These are phyloP conservation scores for Cyclotella baltica DNA, from an alignment of 108 stramenopile species.

Conservation along the genomic window DNA sequence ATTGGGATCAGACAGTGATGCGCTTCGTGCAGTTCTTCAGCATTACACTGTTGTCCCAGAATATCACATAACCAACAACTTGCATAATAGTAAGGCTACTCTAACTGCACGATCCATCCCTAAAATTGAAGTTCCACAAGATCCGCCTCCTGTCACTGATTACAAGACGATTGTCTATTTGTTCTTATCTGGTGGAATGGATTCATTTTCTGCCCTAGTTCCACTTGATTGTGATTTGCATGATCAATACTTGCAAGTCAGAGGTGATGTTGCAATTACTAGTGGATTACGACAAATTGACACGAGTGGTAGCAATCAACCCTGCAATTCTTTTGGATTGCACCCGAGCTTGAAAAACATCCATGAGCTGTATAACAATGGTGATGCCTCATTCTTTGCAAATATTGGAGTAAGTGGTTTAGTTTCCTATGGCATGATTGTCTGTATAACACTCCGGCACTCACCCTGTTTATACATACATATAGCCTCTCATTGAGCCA, in stretches of 20 bases:
- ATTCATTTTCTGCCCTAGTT: conserved; percentile 39
- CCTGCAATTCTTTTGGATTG: conserved; percentile 51
- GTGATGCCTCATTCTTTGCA: conserved; percentile 50
- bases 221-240: conserved; percentile 32
- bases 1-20: conserved; percentile 12
- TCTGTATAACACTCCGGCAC: no score
- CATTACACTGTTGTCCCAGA: conserved; percentile 37
- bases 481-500: conserved; percentile 19
- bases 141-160: conserved; percentile 29
- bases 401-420: no score
- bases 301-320: conserved; percentile 22
- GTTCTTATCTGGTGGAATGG: conserved; percentile 43
- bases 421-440: no score
- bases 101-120: conserved; percentile 9
- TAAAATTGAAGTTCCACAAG: conserved; percentile 15
- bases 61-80: conserved; percentile 50
- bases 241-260: conserved; percentile 28
- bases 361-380: conserved; percentile 42
- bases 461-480: no score
- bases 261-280: conserved; percentile 40
- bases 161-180: conserved; percentile 60
- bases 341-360: conserved; percentile 33
- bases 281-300: conserved; percentile 18
- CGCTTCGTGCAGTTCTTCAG: conserved; percentile 18
- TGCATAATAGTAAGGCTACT: conserved; percentile 2